Evolutionary conservation across 2,329 filamentous ascomycete species (phyloP), one percentile per base, ranked within the genome.

Genomic region (Colletotrichum neosansevieriae): DNA sequence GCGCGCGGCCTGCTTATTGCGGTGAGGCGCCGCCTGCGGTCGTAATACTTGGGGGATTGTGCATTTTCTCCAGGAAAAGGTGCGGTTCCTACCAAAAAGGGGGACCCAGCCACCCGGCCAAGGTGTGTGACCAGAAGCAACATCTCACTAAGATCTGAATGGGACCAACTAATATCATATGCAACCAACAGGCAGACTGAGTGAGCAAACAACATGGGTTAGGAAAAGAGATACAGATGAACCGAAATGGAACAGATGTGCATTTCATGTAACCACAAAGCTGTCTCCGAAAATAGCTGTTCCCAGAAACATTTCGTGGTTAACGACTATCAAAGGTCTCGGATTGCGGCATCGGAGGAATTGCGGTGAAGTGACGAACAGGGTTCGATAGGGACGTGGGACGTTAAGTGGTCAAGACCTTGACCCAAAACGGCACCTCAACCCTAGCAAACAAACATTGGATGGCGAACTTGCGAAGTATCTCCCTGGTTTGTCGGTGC

Each of bases 311-410:
- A 6, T 15, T n/a, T 12, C 4, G 42, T 11, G 11, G 34, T 9
- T n/a, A 38, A 15, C 10, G 11, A 50, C 44, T 19, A 32, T 29
- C 29, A 51, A 53, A 10, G 19, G 19, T 15, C 6, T 9, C 6
- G 32, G 32, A 38, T 32, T 67, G 60, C 60, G 65, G 60, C 13
- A 58, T 47, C 65, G 21, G 64, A 67, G 53, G 38, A 45, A 44
- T 42, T 51, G 45, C 45, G 50, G 45, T 54, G 64, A 64, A 51
- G 44, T 38, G 42, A 54, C 65, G 65, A 60, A 64, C 53, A 40
- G 19, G 44, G 24, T 47, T 51, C 64, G 64, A 64, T 44, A 58
- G 15, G 24, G 38, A 24, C 24, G 49, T 11, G 15, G 36, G 38
- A 24, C 24, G 49, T 11, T 9, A 12, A 36, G 40, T 36, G 45